Base-by-base conservation (phyloP, 78 protist genomes). In the Salpingoeca rosetta region DNA sequence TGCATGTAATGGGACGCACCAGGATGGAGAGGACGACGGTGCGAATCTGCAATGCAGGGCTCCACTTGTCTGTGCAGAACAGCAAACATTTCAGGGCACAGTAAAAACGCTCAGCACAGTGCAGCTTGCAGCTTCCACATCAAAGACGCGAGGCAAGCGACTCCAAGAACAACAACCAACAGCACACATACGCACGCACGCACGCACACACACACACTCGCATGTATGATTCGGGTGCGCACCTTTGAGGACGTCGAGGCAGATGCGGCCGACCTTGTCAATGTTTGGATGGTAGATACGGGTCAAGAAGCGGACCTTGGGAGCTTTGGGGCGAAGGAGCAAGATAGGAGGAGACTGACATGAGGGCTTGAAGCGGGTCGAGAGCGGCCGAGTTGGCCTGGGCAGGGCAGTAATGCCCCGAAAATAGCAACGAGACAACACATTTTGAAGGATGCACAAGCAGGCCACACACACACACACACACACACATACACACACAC, bases 261-360 rank as follows among this genome's bases (percentile, higher is more conserved):
- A 98, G 45, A 98, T 97, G 45, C 99, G 93, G 37, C 98, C 98
- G 28, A 97, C 87, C 43, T 82, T 76, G 88, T 98, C 99, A 51
- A 98, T 94, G 92, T 98, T 98, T 56, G 99, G 99, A 84, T 98
- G 99, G 87, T 96, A 98, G 51, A 98, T 95, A 38, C 88, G 43
- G 35, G 94, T 92, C 77, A 90, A 74, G 85, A 92, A 94, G 82
- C 95, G 93, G 26, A 94, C 95, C 85, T 96, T 51, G 65, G 65
- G 65, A 7, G 65, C 65, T 51, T 7, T 17, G 17, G 17, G 65
- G 17, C 17, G 65, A 51, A 17, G 7, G 31, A 17, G 31, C 7
- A 17, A 51, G 65, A 7, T 22, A 51, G 31, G 31, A 17, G 7
- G 65, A 51, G 65, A 51, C n/a, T 51, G 17, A 22, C 65, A 51